Conservation (phyloP, 805 yeast genomes). For the Saccharomycopsis sp. region DNA sequence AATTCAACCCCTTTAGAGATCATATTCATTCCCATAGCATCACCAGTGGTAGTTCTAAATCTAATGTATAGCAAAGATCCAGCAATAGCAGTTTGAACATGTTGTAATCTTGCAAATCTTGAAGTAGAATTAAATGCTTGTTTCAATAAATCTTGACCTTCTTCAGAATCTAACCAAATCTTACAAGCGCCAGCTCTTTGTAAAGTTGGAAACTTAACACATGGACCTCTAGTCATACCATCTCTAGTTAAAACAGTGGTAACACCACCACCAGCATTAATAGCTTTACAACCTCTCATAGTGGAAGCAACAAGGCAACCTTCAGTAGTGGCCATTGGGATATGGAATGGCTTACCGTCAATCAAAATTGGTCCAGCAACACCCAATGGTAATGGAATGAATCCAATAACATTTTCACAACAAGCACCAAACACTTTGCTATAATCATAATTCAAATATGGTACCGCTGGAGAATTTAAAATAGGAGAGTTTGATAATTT, state of each 20-base stretch:
- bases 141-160: conserved; percentile 76
- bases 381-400: conserved; percentile 94
- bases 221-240: conserved; percentile 99
- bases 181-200: conserved; percentile 91
- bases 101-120: conserved; percentile 91
- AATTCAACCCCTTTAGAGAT: conserved; percentile 95
- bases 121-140: conserved; percentile 94
- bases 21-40: conserved; percentile 99
- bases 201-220: conserved; percentile 81
- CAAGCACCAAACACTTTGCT: conserved; percentile 98
- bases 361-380: conserved; percentile 94
- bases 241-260: conserved; percentile 86
- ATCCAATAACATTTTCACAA: conserved; percentile 98
- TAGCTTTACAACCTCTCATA: conserved; percentile 98
- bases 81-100: conserved; percentile 87
- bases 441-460: conserved; percentile 79
- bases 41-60: conserved; percentile 98
- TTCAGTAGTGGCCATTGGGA: conserved; percentile 99
- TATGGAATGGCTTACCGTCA: conserved; percentile 81
- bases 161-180: conserved; percentile 91
- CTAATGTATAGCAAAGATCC: conserved; percentile 85
- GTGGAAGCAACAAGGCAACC: conserved; percentile 98
- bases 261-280: conserved; percentile 96
- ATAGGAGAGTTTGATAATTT: conserved; percentile 75
- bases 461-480: conserved; percentile 62